Conservation (phyloP, 805 yeast genomes). For the Priceomyces melissophilus region DNA sequence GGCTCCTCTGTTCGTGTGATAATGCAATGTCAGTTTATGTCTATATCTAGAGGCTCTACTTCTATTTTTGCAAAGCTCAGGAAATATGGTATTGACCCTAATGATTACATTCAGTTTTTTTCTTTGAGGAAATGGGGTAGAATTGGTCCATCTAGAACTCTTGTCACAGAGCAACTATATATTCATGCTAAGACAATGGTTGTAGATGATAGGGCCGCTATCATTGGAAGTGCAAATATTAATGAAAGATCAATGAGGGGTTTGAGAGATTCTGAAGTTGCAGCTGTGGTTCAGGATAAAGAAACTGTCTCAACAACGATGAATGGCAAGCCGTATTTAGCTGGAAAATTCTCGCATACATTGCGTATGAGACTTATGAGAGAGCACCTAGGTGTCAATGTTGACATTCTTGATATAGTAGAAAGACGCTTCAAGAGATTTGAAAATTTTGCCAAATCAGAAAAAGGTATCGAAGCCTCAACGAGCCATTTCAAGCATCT, state of each 20-base stretch:
- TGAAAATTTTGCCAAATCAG: slow-evolving; percentile 42
- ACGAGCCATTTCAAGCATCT: slow-evolving; percentile 37
- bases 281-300: slow-evolving; percentile 82
- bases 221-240: slow-evolving; percentile 95
- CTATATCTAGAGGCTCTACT: slow-evolving; percentile 84
- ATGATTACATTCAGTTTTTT: slow-evolving; percentile 86
- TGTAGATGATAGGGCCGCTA: slow-evolving; percentile 89
- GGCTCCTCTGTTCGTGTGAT: slow-evolving; percentile 94
- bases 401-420: slow-evolving; percentile 76
- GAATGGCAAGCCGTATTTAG: slow-evolving; percentile 80
- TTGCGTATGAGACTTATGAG: slow-evolving; percentile 90
- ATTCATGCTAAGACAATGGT: slow-evolving; percentile 90
- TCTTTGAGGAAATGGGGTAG: slow-evolving; percentile 95
- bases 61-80: slow-evolving; percentile 82
- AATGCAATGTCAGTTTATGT: slow-evolving; percentile 93
- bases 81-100: slow-evolving; percentile 80
- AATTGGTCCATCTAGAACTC: slow-evolving; percentile 67
- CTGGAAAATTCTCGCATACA: slow-evolving; percentile 85
- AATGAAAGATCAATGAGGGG: slow-evolving; percentile 97
- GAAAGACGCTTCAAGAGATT: slow-evolving; percentile 63
- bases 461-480: slow-evolving; percentile 42
- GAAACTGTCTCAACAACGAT: slow-evolving; percentile 65
- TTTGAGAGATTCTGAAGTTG: slow-evolving; percentile 88
- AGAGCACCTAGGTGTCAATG: slow-evolving; percentile 93
- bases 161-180: slow-evolving; percentile 88